Base-by-base conservation (phyloP, 208 protist species). In the Acanthamoeba healyi region DNA sequence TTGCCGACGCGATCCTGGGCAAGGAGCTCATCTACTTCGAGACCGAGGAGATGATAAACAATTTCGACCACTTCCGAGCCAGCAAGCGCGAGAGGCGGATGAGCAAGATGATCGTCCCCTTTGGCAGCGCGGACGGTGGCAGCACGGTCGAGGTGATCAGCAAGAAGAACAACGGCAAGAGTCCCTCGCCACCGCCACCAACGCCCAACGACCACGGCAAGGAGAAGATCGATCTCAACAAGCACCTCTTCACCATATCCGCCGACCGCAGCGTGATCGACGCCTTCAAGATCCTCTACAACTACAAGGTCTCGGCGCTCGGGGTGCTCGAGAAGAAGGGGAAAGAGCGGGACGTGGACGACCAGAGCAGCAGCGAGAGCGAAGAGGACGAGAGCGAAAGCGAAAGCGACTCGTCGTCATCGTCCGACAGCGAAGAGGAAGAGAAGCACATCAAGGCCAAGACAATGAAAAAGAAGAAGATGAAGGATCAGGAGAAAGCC, bases 1-100 rank as follows among this genome's bases (percentile, higher is more conserved):
- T 86, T 26, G 44, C 77, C 77, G 77, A 86, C 46, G 44, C 77
- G 77, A 86, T 86, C 77, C 77, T 86, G 15, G 77, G 77, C 10
- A 86, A 86, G 77, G 77, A 86, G 77, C 77, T 86, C 29, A 86
- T 86, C 77, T 86, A 86, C 77, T 86, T 86, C 77, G 77, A 86
- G 77, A 86, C 77, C 26, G 77, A 86, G 46, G 77, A 86, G 77
- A 86, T 86, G 77, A 86, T 86, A 40, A 86, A 86, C 77, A 86
- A 86, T 29, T 86, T 86, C 9, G 77, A 86, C 77, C 77, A 86
- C 77, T 86, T 86, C 44, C 77, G 77, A 9, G 77, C 77, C 42
- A 42, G 29, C 1, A 61, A 61, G 77, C 40, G 77, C 44, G 77
- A 86, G 46, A 40, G 77, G 14, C 40, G 77, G 12, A 86, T 86